A percentile compares a stretch with the other conserved stretches of the same genome.
phyloP scores from a whole-genome alignment of 257 asterid genomes.

The Solanum verrucosum region DNA sequence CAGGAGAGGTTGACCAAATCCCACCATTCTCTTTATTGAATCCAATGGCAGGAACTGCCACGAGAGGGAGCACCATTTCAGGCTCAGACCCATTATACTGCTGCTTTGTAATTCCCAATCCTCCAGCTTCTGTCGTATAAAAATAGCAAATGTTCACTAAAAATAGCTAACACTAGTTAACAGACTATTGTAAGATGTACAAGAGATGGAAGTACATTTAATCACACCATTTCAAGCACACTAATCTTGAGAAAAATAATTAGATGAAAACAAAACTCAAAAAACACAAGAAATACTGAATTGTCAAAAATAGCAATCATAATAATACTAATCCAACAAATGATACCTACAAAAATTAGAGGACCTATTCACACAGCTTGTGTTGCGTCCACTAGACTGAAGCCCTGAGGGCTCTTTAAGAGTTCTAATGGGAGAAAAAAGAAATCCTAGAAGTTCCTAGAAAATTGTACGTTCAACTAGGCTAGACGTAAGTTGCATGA shows the following conservation, averaged over 20 bases:
- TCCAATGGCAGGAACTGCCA: constrained; percentile 49
- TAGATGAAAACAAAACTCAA: neutral
- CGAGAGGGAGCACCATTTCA: constrained; percentile 68
- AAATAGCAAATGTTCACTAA: neutral
- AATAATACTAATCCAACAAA: neutral
- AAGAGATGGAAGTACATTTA: neutral
- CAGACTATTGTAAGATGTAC: neutral
- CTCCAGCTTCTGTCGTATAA: constrained; percentile 40
- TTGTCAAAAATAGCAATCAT: neutral
- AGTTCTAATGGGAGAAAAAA: neutral
- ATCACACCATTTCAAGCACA: neutral
- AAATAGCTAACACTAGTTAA: neutral
- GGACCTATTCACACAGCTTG: neutral
- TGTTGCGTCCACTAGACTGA: neutral
- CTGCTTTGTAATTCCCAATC: constrained; percentile 42
- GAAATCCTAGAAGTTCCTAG: neutral
- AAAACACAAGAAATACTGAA: neutral
- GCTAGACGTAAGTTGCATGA: neutral
- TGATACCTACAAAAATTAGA: neutral
- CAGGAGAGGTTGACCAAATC: constrained; percentile 76
- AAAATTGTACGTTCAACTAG: neutral
- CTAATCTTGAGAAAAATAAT: neutral
- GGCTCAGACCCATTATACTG: constrained; percentile 48
- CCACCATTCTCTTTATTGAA: constrained; percentile 66
- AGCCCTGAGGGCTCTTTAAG: neutral